phyloP scores from a whole-genome alignment of 306 rosid species.

The Boehmeria nivea region DNA sequence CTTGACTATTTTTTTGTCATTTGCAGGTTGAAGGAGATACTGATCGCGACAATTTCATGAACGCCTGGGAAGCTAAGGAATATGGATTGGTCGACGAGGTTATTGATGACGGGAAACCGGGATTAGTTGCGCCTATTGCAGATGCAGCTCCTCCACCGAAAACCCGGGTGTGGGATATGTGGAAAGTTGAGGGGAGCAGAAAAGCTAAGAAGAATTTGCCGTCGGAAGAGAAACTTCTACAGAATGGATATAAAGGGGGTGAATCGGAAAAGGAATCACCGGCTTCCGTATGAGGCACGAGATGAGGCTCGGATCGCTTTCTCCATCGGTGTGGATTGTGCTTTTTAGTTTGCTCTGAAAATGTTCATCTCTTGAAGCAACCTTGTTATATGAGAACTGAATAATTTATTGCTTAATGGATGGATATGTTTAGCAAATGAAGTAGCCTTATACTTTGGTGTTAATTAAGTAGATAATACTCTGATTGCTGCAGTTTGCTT shows the following conservation, averaged over 20 bases:
- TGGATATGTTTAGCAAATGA: no score
- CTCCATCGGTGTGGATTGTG: neutral
- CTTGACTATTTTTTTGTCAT: neutral
- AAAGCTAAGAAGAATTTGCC: conserved; percentile 61
- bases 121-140: conserved; percentile 72
- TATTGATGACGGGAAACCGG: conserved; percentile 90
- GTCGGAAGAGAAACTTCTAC: conserved; percentile 49
- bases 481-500: no score
- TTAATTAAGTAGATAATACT: no score
- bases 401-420: neutral
- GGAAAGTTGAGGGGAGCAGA: conserved; percentile 54
- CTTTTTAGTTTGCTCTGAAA: neutral
- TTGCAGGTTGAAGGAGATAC: conserved; percentile 78
- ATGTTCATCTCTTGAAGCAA: conserved; percentile 9
- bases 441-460: no score
- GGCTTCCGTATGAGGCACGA: conserved; percentile 39
- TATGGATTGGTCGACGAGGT: conserved; percentile 81
- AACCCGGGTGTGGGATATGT: conserved; percentile 47
- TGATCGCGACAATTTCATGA: conserved; percentile 83
- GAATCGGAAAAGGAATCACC: conserved; percentile 46
- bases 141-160: conserved; percentile 71
- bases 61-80: conserved; percentile 89
- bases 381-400: neutral
- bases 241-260: conserved; percentile 27
- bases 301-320: neutral